phyloP scores from a whole-genome alignment of 371 early-diverging fungal species.

The Rhizopus sp. region DNA sequence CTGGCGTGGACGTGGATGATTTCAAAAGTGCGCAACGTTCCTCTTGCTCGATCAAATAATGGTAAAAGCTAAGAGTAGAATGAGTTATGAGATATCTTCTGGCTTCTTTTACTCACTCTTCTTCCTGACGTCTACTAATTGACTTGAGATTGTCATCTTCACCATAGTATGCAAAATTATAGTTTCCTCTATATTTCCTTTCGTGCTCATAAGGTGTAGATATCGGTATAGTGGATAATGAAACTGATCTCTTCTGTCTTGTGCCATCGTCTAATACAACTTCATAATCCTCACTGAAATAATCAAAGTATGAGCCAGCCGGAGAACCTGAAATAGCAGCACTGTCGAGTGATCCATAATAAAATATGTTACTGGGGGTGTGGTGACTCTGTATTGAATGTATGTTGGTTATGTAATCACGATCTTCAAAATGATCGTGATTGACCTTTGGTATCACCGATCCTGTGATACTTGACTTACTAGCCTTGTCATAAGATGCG shows the following conservation, averaged over 20 bases:
- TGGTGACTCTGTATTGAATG: background rate
- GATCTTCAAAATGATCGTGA: slow-evolving; percentile 1
- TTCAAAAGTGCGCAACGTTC: slow-evolving; percentile 8
- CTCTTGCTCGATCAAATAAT: slow-evolving; percentile 16
- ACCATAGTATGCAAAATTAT: slow-evolving; percentile 18
- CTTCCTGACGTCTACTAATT: slow-evolving; percentile 6
- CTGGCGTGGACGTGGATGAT: slow-evolving; percentile 14
- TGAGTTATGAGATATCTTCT: background rate
- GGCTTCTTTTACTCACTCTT: slow-evolving; percentile 3
- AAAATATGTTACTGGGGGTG: slow-evolving; percentile 24
- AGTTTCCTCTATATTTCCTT: slow-evolving; percentile 20
- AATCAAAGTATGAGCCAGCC: slow-evolving; percentile 22
- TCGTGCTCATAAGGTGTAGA: slow-evolving; percentile 10
- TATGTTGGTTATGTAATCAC: background rate
- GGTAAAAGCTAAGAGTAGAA: slow-evolving; percentile 17
- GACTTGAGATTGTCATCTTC: slow-evolving; percentile 1
- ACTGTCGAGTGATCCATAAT: slow-evolving; percentile 26
- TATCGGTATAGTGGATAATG: slow-evolving; percentile 29
- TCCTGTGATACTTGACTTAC: slow-evolving; percentile 1
- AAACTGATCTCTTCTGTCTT: slow-evolving; percentile 27
- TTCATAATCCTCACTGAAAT: slow-evolving; percentile 26
- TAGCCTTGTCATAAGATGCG: background rate
- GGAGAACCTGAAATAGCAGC: slow-evolving; percentile 14
- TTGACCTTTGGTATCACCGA: background rate
- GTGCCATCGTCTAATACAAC: slow-evolving; percentile 39